These are phyloP conservation scores for Phytophthora boehmeriae DNA, from an alignment of 352 stramenopile genomes.

Conservation along the genomic window DNA sequence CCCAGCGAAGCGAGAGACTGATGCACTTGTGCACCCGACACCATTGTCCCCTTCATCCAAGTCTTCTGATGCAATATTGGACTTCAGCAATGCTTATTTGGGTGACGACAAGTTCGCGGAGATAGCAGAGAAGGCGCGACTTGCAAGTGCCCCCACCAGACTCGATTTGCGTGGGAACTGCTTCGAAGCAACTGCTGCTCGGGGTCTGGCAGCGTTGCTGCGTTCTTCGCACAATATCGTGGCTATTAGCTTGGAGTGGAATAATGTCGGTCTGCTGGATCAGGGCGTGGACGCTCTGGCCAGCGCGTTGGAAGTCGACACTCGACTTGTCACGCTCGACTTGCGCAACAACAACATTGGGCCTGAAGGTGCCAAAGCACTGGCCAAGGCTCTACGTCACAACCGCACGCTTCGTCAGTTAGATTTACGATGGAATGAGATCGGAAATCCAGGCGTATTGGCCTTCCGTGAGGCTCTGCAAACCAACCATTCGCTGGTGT, in stretches of 20 bases:
- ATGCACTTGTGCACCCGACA: conserved; percentile 13
- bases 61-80: conserved; percentile 35
- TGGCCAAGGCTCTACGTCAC: conserved; percentile 56
- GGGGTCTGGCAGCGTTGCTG: conserved; percentile 57
- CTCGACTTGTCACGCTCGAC: conserved; percentile 66
- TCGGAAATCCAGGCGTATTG: conserved; percentile 73
- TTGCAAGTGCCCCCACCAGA: conserved; percentile 41
- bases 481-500: conserved; percentile 64
- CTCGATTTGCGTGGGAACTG: conserved; percentile 81
- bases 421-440: conserved; percentile 85
- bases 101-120: conserved; percentile 71
- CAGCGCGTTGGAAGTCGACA: conserved; percentile 64
- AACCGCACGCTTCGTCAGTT: conserved; percentile 77
- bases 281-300: conserved; percentile 72
- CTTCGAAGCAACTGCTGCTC: conserved; percentile 65
- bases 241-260: conserved; percentile 82
- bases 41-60: not conserved
- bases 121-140: conserved; percentile 54
- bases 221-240: conserved; percentile 57
- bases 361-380: conserved; percentile 64
- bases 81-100: conserved; percentile 80
- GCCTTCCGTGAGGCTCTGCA: conserved; percentile 79
- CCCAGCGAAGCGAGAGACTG: conserved; percentile 10
- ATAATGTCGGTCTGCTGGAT: conserved; percentile 81
- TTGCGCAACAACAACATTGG: conserved; percentile 89